phyloP scores from a whole-genome alignment of 2,329 filamentous ascomycete species.

The Colletotrichum limetticola region DNA sequence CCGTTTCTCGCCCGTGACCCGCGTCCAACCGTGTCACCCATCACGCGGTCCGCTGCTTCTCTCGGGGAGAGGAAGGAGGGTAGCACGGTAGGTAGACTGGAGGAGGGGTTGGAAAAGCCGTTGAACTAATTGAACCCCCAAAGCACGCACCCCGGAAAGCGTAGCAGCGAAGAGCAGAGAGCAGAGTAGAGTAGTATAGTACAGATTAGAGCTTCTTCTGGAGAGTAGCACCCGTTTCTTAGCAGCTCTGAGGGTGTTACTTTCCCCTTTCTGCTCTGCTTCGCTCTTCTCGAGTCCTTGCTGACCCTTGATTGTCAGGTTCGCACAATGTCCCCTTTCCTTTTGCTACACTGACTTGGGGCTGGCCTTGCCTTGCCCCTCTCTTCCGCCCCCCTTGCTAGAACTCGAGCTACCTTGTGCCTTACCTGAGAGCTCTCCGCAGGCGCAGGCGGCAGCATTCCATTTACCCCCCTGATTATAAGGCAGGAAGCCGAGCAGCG shows the following conservation, averaged over 20 bases:
- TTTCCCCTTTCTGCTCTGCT: neutral
- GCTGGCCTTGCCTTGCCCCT: neutral
- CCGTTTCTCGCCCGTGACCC: neutral
- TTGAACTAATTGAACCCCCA: neutral
- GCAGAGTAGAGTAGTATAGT: neutral
- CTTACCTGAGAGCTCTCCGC: neutral
- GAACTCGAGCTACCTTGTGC: neutral
- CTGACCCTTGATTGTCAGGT: neutral
- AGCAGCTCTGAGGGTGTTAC: neutral
- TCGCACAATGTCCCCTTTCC: neutral
- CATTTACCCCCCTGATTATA: too few species aligned
- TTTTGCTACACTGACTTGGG: neutral
- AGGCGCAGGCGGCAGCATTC: too few species aligned
- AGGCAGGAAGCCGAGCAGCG: neutral
- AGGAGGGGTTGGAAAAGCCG: neutral
- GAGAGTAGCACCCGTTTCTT: constrained; percentile 1
- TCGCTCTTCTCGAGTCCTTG: neutral
- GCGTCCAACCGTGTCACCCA: neutral
- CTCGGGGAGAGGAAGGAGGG: neutral
- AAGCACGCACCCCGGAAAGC: neutral
- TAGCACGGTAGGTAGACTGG: neutral
- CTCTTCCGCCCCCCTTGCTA: neutral
- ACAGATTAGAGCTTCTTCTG: neutral
- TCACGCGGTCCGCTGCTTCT: neutral
- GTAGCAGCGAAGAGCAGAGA: neutral